Conservation (phyloP, 331 rosid species). For the Acacia pycnantha region DNA sequence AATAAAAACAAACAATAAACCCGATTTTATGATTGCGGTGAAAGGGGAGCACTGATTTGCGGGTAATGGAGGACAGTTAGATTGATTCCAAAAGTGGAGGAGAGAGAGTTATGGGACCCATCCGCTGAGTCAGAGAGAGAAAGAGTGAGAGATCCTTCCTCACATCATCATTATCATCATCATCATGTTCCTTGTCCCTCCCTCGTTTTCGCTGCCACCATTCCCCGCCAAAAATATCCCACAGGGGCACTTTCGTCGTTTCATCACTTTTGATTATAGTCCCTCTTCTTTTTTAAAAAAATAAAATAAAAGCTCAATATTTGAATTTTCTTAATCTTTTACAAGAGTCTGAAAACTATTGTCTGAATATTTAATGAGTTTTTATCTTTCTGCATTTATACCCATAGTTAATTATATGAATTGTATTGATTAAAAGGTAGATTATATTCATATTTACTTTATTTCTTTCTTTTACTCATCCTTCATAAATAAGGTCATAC, state of each 20-base stretch:
- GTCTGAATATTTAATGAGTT: too few relatives aligned
- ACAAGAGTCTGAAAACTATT: too few relatives aligned
- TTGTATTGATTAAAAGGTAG: too few relatives aligned
- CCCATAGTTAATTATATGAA: too few relatives aligned
- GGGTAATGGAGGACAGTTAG: constrained; percentile 64
- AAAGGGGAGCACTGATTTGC: constrained; percentile 45
- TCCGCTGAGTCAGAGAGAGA: constrained; percentile 24
- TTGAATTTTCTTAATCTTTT: too few relatives aligned
- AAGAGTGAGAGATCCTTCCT: constrained; percentile 17
- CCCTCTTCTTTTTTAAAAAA: too few relatives aligned
- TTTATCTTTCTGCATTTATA: too few relatives aligned
- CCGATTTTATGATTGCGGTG: not conserved
- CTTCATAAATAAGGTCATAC: too few relatives aligned
- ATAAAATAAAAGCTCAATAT: too few relatives aligned
- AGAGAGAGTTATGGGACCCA: constrained; percentile 27
- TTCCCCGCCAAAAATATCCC: not conserved
- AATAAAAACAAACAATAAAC: too few relatives aligned
- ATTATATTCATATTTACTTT: too few relatives aligned
- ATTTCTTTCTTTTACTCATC: too few relatives aligned
- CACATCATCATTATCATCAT: constrained; percentile 19
- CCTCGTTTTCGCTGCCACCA: not conserved
- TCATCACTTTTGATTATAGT: not conserved
- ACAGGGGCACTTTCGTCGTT: not conserved
- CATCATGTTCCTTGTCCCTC: constrained; percentile 36
- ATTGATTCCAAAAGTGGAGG: constrained; percentile 42